A percentile compares a stretch with the other conserved stretches of the same genome.
Conservation (phyloP, 2,329 filamentous ascomycete genomes). For the Fusarium sp. region DNA sequence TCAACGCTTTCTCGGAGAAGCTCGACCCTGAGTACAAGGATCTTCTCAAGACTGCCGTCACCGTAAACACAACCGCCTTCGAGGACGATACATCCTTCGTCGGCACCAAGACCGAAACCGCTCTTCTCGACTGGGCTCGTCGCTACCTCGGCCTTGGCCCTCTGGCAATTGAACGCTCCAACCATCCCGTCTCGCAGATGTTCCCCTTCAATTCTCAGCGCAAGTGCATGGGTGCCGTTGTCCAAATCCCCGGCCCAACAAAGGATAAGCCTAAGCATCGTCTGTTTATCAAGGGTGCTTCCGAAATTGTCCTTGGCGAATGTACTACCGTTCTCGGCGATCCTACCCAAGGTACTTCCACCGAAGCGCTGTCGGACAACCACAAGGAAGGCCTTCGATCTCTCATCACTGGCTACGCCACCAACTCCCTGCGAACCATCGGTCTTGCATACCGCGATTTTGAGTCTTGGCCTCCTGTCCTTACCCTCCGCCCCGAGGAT, state of each 20-base stretch:
- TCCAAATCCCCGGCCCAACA: slow-evolving; percentile 54
- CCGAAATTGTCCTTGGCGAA: slow-evolving; percentile 63
- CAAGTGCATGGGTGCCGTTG: slow-evolving; percentile 67
- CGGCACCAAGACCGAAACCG: slow-evolving; percentile 67
- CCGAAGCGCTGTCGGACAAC: slow-evolving; percentile 42
- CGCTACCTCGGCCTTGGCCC: slow-evolving; percentile 61
- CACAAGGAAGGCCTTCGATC: slow-evolving; percentile 64
- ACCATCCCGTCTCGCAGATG: slow-evolving; percentile 60
- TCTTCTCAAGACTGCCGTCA: slow-evolving; percentile 47
- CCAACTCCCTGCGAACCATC: slow-evolving; percentile 76
- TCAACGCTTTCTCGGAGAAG: slow-evolving; percentile 21
- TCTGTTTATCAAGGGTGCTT: slow-evolving; percentile 66
- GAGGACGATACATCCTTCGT: slow-evolving; percentile 63
- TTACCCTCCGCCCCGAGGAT: slow-evolving; percentile 65
- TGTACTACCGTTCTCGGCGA: slow-evolving; percentile 62
- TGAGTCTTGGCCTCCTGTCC: slow-evolving; percentile 74
- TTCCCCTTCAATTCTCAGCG: slow-evolving; percentile 65
- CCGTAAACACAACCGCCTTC: slow-evolving; percentile 69
- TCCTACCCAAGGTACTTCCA: slow-evolving; percentile 56
- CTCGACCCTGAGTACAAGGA: slow-evolving; percentile 30
- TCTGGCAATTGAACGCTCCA: slow-evolving; percentile 57
- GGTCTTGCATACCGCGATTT: slow-evolving; percentile 79
- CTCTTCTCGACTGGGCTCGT: slow-evolving; percentile 61
- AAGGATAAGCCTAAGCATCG: slow-evolving; percentile 53
- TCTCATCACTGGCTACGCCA: slow-evolving; percentile 69